Evolutionary conservation across 129 eudicot species (phyloP).

Genomic region (Chrysanthemum lavandulifolium): DNA sequence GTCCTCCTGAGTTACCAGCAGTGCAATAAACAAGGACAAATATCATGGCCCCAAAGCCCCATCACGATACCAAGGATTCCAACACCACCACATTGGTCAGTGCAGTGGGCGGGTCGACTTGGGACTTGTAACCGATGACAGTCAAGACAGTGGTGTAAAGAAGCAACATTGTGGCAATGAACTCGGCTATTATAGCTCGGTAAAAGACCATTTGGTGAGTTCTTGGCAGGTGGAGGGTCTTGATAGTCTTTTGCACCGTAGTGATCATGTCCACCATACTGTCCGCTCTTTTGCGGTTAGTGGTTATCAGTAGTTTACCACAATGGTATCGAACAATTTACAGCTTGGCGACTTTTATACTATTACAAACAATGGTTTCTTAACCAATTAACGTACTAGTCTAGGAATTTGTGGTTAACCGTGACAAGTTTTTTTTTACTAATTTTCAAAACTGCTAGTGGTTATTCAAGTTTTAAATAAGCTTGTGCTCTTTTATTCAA

Average conservation of each 20-base stretch:
- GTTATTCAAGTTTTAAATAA: too few relatives aligned
- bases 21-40: not conserved
- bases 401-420: too few relatives aligned
- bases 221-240: constrained; percentile 10
- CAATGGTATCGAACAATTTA: too few relatives aligned
- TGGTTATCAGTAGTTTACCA: too few relatives aligned
- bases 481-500: too few relatives aligned
- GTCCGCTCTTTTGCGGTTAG: too few relatives aligned
- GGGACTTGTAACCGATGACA: not conserved
- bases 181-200: constrained; percentile 14
- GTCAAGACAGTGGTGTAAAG: constrained; percentile 5
- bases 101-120: not conserved
- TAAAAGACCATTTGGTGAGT: constrained; percentile 10
- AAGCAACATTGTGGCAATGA: constrained; percentile 13
- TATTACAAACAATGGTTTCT: too few relatives aligned
- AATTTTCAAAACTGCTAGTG: too few relatives aligned
- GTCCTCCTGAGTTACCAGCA: not conserved
- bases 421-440: too few relatives aligned
- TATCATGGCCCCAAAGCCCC: not conserved
- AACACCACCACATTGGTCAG: not conserved
- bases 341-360: too few relatives aligned
- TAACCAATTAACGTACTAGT: too few relatives aligned
- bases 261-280: too few relatives aligned
- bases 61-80: not conserved
- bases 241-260: not conserved